Conservation (phyloP, 306 rosid genomes). For the Psophocarpus tetragonolobus region DNA sequence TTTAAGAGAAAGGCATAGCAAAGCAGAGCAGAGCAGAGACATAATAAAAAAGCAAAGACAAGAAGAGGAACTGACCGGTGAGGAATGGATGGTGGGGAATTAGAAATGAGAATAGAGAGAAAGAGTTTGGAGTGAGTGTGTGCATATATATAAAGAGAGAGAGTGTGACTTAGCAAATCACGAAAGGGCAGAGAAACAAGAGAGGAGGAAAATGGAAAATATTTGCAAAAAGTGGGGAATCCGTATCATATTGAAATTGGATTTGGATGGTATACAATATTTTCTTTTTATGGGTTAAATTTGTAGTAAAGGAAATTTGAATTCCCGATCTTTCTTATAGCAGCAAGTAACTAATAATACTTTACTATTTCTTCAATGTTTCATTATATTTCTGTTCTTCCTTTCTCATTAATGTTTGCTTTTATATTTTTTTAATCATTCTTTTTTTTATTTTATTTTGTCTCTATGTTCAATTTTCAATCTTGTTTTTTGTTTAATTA, state of each 20-base stretch:
- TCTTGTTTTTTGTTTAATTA: background rate
- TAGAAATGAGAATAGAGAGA: background rate
- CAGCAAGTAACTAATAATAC: too few relatives aligned
- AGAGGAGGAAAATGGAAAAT: too few relatives aligned
- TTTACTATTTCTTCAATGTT: too few relatives aligned
- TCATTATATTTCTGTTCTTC: background rate
- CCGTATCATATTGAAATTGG: constrained; percentile 38
- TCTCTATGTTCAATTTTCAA: background rate
- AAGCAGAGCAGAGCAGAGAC: too few relatives aligned
- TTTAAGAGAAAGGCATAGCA: too few relatives aligned
- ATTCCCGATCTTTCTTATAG: too few relatives aligned
- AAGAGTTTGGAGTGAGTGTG: constrained; percentile 27
- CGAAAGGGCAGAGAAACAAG: constrained; percentile 12
- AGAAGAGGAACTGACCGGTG: too few relatives aligned
- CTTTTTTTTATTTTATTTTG: background rate
- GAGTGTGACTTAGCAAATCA: constrained; percentile 33
- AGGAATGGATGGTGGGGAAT: too few relatives aligned
- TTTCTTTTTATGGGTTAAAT: too few relatives aligned
- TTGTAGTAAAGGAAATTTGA: too few relatives aligned
- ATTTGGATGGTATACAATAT: constrained; percentile 10
- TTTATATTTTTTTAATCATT: background rate
- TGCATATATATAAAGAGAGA: background rate
- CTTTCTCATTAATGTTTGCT: background rate
- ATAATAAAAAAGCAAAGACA: too few relatives aligned
- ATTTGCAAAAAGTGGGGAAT: constrained; percentile 57